A percentile compares a stretch with the other conserved stretches of the same genome.
phyloP scores from a whole-genome alignment of 805 yeast genomes.

The Ogataea philodendri region DNA sequence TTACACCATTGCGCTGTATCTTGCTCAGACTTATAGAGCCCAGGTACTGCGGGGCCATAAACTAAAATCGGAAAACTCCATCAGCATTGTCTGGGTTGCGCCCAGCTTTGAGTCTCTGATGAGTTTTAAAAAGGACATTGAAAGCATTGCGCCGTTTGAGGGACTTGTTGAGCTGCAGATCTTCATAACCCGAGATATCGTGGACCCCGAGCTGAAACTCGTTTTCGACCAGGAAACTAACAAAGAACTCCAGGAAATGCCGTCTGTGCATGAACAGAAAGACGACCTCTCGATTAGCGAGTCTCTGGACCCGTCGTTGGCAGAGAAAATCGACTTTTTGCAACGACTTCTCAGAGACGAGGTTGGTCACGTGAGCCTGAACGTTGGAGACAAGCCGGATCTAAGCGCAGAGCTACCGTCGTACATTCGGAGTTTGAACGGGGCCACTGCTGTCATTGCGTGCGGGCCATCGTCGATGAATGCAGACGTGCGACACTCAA shows the following conservation, averaged over 20 bases:
- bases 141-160: slow-evolving; percentile 22
- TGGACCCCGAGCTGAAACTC: slow-evolving; percentile 19
- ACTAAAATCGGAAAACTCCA: slow-evolving; percentile 20
- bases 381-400: slow-evolving; percentile 28
- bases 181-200: slow-evolving; percentile 28
- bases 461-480: slow-evolving; percentile 38
- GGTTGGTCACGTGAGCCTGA: slow-evolving; percentile 23
- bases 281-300: too few species aligned
- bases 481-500: slow-evolving; percentile 34
- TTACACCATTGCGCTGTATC: slow-evolving; percentile 43
- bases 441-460: slow-evolving; percentile 34
- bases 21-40: slow-evolving; percentile 35
- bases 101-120: slow-evolving; percentile 33
- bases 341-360: slow-evolving; percentile 19
- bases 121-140: slow-evolving; percentile 31
- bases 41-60: slow-evolving; percentile 27
- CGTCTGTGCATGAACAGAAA: too few species aligned
- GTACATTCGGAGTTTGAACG: slow-evolving; percentile 19
- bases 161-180: slow-evolving; percentile 30
- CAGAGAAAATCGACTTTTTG: slow-evolving; percentile 18
- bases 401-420: slow-evolving; percentile 23
- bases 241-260: too few species aligned
- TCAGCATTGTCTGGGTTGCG: slow-evolving; percentile 32
- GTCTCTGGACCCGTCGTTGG: too few species aligned
- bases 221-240: slow-evolving; percentile 3